phyloP scores from a whole-genome alignment of 805 yeast genomes.

The Kurtzmaniella fragi region DNA sequence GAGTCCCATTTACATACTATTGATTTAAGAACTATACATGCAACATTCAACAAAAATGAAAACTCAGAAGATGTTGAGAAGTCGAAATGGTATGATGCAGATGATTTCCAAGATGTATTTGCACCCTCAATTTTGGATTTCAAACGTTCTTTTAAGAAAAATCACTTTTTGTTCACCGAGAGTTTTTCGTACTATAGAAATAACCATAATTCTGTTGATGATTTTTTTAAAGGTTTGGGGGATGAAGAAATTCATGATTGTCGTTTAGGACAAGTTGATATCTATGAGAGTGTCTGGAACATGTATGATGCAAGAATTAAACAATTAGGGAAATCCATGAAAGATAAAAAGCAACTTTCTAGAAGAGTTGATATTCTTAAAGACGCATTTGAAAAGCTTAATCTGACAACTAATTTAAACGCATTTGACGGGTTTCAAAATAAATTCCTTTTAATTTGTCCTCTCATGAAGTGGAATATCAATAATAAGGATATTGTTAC shows the following conservation, averaged over 20 bases:
- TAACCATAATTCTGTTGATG: background rate
- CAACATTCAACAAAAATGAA: conserved; percentile 34
- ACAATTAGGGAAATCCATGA: conserved; percentile 16
- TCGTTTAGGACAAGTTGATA: conserved; percentile 18
- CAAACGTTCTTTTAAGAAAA: conserved; percentile 41
- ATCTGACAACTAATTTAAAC: conserved; percentile 6
- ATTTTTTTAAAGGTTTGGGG: conserved; percentile 14
- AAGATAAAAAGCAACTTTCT: conserved; percentile 4
- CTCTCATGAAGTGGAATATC: conserved; percentile 40
- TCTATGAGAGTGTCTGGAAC: conserved; percentile 23
- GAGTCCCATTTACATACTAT: conserved; percentile 50
- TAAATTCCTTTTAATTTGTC: conserved; percentile 31
- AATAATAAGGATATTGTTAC: conserved; percentile 27
- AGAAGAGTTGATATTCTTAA: background rate
- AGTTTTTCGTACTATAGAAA: conserved; percentile 65
- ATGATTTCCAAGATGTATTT: conserved; percentile 59
- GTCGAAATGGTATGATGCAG: conserved; percentile 53
- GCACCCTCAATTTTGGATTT: conserved; percentile 30
- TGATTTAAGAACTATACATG: conserved; percentile 57
- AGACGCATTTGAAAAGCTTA: background rate
- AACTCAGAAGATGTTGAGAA: conserved; percentile 10
- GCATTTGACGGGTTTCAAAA: conserved; percentile 23
- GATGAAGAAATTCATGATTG: conserved; percentile 27
- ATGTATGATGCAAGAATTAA: conserved; percentile 20
- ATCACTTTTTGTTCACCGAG: conserved; percentile 65